Evolutionary conservation across 208 protist species (phyloP).

Genomic region (Leptomonas seymouri): DNA sequence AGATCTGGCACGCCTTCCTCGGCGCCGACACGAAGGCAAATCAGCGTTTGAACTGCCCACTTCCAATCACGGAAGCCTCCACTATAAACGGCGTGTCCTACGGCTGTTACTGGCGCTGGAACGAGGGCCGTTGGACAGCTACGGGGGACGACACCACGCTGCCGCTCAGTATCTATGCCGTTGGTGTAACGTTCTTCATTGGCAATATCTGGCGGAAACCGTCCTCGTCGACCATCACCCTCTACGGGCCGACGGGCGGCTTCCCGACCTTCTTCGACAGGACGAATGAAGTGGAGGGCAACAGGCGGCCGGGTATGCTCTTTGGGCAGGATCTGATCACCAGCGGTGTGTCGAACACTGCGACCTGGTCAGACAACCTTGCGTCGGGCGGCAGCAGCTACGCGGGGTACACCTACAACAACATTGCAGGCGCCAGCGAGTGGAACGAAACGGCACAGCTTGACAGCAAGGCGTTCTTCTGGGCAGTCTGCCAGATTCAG

Average conservation of each 20-base stretch:
- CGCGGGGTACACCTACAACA: conserved; percentile 16
- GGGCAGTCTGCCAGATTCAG: conserved; percentile 42
- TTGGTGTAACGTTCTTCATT: conserved; percentile 38
- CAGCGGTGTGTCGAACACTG: conserved; percentile 15
- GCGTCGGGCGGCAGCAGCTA: conserved; percentile 40
- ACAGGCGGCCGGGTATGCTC: conserved; percentile 23
- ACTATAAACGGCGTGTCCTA: conserved; percentile 1
- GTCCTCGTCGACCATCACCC: not conserved
- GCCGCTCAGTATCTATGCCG: conserved; percentile 1
- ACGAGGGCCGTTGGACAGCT: conserved; percentile 40
- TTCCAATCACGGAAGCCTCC: not conserved
- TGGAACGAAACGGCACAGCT: conserved; percentile 10
- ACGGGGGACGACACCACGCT: conserved; percentile 25
- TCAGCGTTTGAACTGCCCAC: not conserved
- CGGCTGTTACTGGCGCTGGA: conserved; percentile 52
- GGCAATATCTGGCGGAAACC: conserved; percentile 28
- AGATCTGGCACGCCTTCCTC: conserved; percentile 43
- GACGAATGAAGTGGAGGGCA: not conserved
- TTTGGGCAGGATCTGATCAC: conserved; percentile 28
- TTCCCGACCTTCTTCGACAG: conserved; percentile 22
- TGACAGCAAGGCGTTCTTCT: conserved; percentile 21
- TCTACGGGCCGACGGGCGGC: conserved; percentile 2
- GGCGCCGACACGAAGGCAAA: conserved; percentile 27
- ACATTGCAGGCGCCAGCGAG: conserved; percentile 2
- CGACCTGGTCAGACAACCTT: conserved; percentile 43